Evolutionary conservation across 148 eudicot genomes (phyloP), one percentile per base, ranked within the genome.

Genomic region (Heliamphora exappendiculata): DNA sequence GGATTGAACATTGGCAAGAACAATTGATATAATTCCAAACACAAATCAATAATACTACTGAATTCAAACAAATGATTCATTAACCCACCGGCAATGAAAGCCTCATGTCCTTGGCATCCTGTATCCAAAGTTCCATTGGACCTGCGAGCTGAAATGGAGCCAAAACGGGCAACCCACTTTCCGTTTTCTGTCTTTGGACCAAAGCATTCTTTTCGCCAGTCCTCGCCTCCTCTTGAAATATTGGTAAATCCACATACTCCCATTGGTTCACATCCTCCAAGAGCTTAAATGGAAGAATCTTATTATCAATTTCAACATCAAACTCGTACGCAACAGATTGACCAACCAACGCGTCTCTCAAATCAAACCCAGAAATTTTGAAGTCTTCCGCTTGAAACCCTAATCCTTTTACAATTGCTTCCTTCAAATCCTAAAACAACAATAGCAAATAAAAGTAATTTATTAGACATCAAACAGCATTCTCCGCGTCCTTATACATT

Each of bases 71-170:
- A 72, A 50, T 10, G 24, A 9, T 34, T 17, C 7, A 8, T 42
- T 28, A 54, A 75, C 89, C 77, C 78, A 91, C 96, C 68, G 96
- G 96, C 77, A 91, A 80, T 0, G 96, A 87, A 69, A 91, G 73
- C 82, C 91, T 85, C 86, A 85, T 89, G 59, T 91, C 85, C 80
- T 91, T 89, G n/a, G 84, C 96, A 78, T 91, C 96, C 84, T 87
- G 94, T 78, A 86, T 89, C 97, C 97, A 92, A 10, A 94, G 85
- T 79, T 94, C 98, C 96, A 94, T 94, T 11, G 98, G 98, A 72
- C 96, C 97, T 0, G 96, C 96, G 72, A 94, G 87, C 85, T 94
- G 96, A 77, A 94, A 94, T 0, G 98, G 98, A 24, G 96, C 90
- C 80, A 95, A 81, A 79, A 90, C 94, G 0, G 96, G 94, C 76